Percentiles rank a stretch among this genome's conserved stretches.
Evolutionary conservation across 129 eudicot species (phyloP).

Genomic region (Flaveria linearis): DNA sequence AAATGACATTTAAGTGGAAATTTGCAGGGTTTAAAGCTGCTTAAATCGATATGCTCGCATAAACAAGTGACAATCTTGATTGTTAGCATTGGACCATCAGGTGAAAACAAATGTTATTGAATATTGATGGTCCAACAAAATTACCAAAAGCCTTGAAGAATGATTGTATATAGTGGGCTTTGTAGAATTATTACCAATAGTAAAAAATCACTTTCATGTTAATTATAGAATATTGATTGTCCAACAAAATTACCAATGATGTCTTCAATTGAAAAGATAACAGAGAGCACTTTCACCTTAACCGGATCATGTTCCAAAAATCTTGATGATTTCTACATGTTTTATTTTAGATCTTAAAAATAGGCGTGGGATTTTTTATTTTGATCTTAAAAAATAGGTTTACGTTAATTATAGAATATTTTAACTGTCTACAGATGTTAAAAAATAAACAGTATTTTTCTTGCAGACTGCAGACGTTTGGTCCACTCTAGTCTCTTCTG

Average conservation of each 20-base stretch:
- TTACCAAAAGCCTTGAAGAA: conserved; percentile 23
- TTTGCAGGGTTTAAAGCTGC: conserved; percentile 40
- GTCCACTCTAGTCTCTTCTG: too few relatives aligned
- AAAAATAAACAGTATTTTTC: too few relatives aligned
- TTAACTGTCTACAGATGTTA: too few relatives aligned
- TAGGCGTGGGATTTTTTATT: too few relatives aligned
- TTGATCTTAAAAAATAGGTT: too few relatives aligned
- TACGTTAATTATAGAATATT: too few relatives aligned
- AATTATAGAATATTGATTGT: conserved; percentile 20
- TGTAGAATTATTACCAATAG: conserved; percentile 33
- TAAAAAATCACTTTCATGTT: conserved; percentile 28
- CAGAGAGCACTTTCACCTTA: conserved; percentile 13
- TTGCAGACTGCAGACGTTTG: too few relatives aligned
- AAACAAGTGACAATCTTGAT: conserved; percentile 36
- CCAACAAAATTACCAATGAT: conserved; percentile 24
- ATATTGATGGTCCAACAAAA: not conserved
- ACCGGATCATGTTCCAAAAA: not conserved
- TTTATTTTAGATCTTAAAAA: too few relatives aligned
- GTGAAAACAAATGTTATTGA: conserved; percentile 22
- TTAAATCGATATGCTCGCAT: conserved; percentile 39
- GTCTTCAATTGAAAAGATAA: not conserved
- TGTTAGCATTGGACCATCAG: conserved; percentile 49
- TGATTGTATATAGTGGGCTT: conserved; percentile 31
- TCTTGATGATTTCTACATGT: not conserved
- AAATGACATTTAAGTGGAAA: conserved; percentile 35